Percentiles rank a stretch among this genome's conserved stretches.
Evolutionary conservation across 2,329 filamentous ascomycete species (phyloP).

Genomic region (Fonsecaea monophora): DNA sequence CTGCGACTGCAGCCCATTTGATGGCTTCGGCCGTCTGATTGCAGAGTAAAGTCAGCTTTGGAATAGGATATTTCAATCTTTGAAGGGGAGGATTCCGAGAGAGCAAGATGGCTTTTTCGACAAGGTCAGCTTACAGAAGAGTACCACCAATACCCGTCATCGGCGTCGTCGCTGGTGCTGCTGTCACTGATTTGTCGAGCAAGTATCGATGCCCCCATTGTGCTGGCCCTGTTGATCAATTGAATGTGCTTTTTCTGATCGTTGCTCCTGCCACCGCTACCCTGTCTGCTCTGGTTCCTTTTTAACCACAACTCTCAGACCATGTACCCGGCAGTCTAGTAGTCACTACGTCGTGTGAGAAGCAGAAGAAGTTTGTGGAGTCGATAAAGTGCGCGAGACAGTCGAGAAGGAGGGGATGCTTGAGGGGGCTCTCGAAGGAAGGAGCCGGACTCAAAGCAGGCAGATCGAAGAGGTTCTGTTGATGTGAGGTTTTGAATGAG

Average conservation of each 20-base stretch:
- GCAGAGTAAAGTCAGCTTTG: slow-evolving; percentile 8
- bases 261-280: not conserved
- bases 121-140: slow-evolving; percentile 28
- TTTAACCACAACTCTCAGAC: not conserved
- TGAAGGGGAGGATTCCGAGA: not conserved
- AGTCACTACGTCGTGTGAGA: not conserved
- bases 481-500: not conserved
- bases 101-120: not conserved
- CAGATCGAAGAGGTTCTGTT: not conserved
- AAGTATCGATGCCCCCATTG: slow-evolving; percentile 25
- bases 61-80: not conserved
- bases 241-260: not conserved
- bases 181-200: slow-evolving; percentile 17
- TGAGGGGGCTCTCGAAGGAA: not conserved
- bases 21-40: slow-evolving; percentile 67
- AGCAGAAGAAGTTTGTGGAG: not conserved
- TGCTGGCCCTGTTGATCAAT: not conserved
- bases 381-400: not conserved
- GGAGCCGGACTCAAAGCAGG: not conserved
- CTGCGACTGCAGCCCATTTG: slow-evolving; percentile 73
- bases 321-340: not conserved
- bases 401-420: not conserved
- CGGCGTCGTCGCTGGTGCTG: not conserved
- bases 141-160: slow-evolving; percentile 35
- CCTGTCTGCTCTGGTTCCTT: not conserved